Conservation (phyloP, 495 filamentous ascomycete genomes). For the Daldinia decipiens region DNA sequence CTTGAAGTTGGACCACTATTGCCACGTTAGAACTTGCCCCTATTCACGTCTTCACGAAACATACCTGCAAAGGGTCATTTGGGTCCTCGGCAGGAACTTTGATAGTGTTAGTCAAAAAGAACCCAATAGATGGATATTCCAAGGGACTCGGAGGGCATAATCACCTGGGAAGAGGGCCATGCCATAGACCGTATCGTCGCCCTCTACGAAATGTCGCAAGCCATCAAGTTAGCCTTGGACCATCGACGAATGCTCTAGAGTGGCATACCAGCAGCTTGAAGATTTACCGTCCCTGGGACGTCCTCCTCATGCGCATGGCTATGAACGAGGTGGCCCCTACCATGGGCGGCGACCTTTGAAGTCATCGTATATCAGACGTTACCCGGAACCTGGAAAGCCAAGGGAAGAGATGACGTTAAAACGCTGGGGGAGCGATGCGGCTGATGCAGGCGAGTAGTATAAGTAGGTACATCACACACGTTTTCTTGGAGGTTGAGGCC, state of each 20-base stretch:
- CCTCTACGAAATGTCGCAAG: conserved; percentile 53
- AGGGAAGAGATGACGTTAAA: conserved; percentile 2
- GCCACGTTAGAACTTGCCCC: conserved; percentile 15
- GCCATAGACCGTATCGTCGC: conserved; percentile 68
- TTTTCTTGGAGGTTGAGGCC: conserved; percentile 2
- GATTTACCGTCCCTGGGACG: conserved; percentile 68
- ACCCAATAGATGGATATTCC: background rate
- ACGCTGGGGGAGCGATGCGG: conserved; percentile 11
- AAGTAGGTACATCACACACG: conserved; percentile 7
- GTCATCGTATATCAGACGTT: conserved; percentile 26
- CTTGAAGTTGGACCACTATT: conserved; percentile 66
- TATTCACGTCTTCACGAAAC: background rate
- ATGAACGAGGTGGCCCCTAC: conserved; percentile 39
- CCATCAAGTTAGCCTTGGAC: background rate
- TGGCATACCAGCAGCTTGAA: conserved; percentile 55
- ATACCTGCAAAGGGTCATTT: conserved; percentile 69
- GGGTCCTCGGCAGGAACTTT: conserved; percentile 68
- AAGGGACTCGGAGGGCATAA: background rate
- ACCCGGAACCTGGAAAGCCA: conserved; percentile 16
- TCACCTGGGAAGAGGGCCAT: conserved; percentile 66
- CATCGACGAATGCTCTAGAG: background rate
- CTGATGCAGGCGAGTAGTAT: conserved; percentile 18
- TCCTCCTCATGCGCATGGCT: conserved; percentile 69
- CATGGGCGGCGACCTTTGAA: conserved; percentile 21
- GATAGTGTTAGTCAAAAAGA: background rate